Percentiles rank a stretch among this genome's conserved stretches.
These are phyloP conservation scores for Closterium sp. DNA, from an alignment of 139 green algal species.

Conservation along the genomic window DNA sequence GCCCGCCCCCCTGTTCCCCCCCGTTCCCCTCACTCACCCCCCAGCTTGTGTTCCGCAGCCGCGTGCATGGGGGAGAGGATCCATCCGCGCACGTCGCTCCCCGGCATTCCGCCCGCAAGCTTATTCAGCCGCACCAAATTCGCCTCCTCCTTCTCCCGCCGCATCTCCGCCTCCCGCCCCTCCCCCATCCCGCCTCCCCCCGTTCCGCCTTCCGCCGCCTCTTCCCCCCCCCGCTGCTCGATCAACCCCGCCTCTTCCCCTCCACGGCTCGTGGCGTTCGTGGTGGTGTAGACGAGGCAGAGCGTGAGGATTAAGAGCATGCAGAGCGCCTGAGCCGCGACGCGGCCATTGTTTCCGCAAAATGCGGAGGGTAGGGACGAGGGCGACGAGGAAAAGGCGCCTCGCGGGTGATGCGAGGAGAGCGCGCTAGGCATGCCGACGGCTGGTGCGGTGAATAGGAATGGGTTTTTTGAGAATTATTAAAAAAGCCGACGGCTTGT, in stretches of 20 bases:
- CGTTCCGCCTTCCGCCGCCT: not conserved
- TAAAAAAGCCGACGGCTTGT: too few species aligned
- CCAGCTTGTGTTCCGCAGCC: not conserved
- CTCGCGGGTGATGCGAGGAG: not conserved
- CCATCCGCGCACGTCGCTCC: slow-evolving; percentile 9
- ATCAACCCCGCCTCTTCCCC: not conserved
- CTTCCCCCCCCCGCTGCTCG: not conserved
- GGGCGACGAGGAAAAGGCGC: not conserved
- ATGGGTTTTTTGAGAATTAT: too few species aligned
- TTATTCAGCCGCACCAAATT: slow-evolving; percentile 3
- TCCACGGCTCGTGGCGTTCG: not conserved
- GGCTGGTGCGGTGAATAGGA: too few species aligned
- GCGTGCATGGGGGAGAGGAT: slow-evolving; percentile 13
- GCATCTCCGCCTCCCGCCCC: not conserved
- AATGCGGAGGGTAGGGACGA: not conserved
- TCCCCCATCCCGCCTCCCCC: not conserved
- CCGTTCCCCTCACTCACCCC: not conserved
- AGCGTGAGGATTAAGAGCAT: not conserved
- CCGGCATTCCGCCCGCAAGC: not conserved
- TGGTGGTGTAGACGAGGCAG: not conserved
- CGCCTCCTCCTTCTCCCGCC: slow-evolving; percentile 12
- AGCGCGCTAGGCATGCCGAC: too few species aligned
- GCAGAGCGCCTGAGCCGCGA: not conserved
- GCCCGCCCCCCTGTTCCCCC: not conserved
- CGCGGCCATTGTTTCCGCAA: not conserved